phyloP scores from a whole-genome alignment of 2,329 filamentous ascomycete genomes.

The Peltaster fructicola region DNA sequence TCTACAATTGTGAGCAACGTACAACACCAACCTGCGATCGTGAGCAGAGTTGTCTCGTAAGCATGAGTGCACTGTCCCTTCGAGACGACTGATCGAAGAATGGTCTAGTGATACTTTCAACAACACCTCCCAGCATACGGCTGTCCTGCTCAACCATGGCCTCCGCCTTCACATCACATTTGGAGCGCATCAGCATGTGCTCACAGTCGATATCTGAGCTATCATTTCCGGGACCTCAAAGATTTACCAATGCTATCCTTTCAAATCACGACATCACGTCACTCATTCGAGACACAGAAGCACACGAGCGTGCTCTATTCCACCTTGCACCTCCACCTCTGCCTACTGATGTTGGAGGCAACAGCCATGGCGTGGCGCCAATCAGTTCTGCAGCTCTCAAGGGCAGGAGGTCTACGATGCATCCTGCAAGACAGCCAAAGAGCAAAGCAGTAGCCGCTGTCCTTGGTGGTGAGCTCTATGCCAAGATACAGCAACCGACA shows the following conservation, averaged over 20 bases:
- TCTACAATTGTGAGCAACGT: no score
- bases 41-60: no score
- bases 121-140: neutral
- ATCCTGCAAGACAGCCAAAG: slow-evolving; percentile 59
- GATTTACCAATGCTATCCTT: slow-evolving; percentile 87
- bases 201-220: slow-evolving; percentile 30
- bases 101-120: neutral
- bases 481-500: slow-evolving; percentile 49
- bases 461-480: slow-evolving; percentile 70
- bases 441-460: slow-evolving; percentile 91
- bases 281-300: slow-evolving; percentile 85
- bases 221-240: slow-evolving; percentile 68
- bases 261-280: slow-evolving; percentile 81
- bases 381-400: slow-evolving; percentile 7
- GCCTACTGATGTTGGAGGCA: slow-evolving; percentile 26
- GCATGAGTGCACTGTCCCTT: no score
- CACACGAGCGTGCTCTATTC: slow-evolving; percentile 87
- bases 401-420: slow-evolving; percentile 10
- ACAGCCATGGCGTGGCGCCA: slow-evolving; percentile 18
- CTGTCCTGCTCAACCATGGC: slow-evolving; percentile 12
- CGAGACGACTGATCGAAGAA: no score
- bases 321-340: slow-evolving; percentile 58
- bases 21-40: no score
- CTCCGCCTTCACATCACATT: slow-evolving; percentile 28
- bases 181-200: slow-evolving; percentile 34